Evolutionary conservation across 2,329 filamentous ascomycete species (phyloP).

Genomic region (Rhynchosporium agropyri): DNA sequence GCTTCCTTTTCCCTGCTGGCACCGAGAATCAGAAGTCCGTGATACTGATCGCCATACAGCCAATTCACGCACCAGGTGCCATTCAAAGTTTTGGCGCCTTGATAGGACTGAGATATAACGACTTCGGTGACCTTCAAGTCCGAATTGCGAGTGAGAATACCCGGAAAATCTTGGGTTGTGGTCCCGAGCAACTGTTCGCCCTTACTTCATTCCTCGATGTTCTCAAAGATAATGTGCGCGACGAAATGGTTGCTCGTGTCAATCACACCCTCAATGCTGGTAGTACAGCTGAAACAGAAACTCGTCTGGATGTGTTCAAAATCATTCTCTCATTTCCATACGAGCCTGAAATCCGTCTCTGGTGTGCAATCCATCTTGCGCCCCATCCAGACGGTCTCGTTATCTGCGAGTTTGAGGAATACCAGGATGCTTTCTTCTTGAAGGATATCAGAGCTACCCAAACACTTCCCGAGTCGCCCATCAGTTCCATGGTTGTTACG

Average conservation of each 20-base stretch:
- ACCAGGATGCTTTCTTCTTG: slow-evolving; percentile 31
- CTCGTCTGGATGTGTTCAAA: slow-evolving; percentile 32
- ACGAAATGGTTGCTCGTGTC: slow-evolving; percentile 33
- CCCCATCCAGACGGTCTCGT: slow-evolving; percentile 27
- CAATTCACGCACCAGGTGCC: slow-evolving; percentile 36
- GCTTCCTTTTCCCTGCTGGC: too few relatives aligned
- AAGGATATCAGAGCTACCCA: slow-evolving; percentile 23
- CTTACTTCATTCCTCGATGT: slow-evolving; percentile 34
- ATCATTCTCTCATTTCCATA: slow-evolving; percentile 25
- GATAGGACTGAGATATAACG: slow-evolving; percentile 30
- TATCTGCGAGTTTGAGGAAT: slow-evolving; percentile 37
- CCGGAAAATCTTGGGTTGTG: slow-evolving; percentile 30
- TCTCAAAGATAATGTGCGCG: slow-evolving; percentile 24
- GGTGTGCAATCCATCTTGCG: slow-evolving; percentile 37
- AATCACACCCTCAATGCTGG: slow-evolving; percentile 27
- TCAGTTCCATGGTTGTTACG: slow-evolving; percentile 22
- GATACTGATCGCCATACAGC: slow-evolving; percentile 24
- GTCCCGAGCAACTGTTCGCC: slow-evolving; percentile 33
- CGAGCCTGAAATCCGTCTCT: slow-evolving; percentile 26
- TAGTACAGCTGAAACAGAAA: slow-evolving; percentile 22
- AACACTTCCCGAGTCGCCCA: slow-evolving; percentile 25
- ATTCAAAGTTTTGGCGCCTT: slow-evolving; percentile 34
- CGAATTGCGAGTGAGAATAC: slow-evolving; percentile 38
- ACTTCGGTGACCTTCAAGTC: slow-evolving; percentile 29
- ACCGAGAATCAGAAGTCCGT: neutral